Percentiles rank a stretch among this genome's conserved stretches.
Evolutionary conservation across 192 early-diverging fungal genomes (phyloP).

Genomic region (Haplosporangium gracile): DNA sequence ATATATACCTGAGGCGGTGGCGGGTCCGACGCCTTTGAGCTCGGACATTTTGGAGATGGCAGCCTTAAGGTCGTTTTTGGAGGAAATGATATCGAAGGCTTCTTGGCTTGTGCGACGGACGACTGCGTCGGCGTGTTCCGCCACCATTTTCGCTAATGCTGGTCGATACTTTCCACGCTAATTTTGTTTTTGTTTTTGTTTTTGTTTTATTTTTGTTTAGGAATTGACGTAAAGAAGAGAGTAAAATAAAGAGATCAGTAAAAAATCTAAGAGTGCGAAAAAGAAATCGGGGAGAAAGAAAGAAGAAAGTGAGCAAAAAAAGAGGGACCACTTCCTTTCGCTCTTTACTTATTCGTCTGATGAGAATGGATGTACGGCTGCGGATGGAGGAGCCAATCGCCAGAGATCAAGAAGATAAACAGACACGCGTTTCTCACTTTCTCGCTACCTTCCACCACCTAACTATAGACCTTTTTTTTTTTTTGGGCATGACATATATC

Average conservation of each 20-base stretch:
- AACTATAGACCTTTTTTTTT: too few species aligned
- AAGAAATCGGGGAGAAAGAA: too few species aligned
- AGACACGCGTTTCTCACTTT: background rate
- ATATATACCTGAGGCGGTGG: slow-evolving; percentile 48
- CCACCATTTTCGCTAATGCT: slow-evolving; percentile 29
- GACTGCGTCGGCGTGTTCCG: slow-evolving; percentile 22
- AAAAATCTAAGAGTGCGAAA: background rate
- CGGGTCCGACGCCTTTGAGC: slow-evolving; percentile 51
- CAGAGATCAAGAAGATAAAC: too few species aligned
- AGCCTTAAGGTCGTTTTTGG: slow-evolving; percentile 18
- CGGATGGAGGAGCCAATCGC: too few species aligned
- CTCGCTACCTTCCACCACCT: background rate
- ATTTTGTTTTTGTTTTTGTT: background rate
- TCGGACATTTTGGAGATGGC: slow-evolving; percentile 41
- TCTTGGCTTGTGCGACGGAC: slow-evolving; percentile 31
- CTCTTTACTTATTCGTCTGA: too few species aligned
- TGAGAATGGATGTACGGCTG: too few species aligned
- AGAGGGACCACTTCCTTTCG: too few species aligned
- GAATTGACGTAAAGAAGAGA: background rate
- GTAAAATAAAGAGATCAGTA: background rate
- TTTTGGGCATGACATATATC: background rate
- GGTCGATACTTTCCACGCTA: slow-evolving; percentile 54
- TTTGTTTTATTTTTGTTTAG: background rate
- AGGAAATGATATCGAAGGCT: slow-evolving; percentile 21
- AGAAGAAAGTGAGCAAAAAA: too few species aligned